Conservation (phyloP, 495 filamentous ascomycete species). For the Ramalina intermedia region DNA sequence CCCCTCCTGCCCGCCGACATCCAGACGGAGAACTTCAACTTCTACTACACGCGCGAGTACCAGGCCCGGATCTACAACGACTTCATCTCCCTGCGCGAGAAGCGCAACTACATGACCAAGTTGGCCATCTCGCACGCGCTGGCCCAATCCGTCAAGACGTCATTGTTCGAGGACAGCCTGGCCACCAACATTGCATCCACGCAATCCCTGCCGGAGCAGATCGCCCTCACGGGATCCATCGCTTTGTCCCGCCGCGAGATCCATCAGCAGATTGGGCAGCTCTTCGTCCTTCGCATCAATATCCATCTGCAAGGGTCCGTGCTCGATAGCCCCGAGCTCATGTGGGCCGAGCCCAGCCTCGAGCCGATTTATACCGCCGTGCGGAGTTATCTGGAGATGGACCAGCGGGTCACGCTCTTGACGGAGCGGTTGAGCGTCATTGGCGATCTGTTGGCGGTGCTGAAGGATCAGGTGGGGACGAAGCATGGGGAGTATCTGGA, state of each 20-base stretch:
- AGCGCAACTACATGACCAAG: conserved; percentile 94
- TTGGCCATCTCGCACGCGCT: conserved; percentile 91
- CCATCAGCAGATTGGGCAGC: conserved; percentile 96
- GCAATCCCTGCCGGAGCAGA: conserved; percentile 77
- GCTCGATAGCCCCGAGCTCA: conserved; percentile 91
- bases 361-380: conserved; percentile 94
- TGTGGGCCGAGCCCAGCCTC: conserved; percentile 95
- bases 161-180: conserved; percentile 90
- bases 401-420: conserved; percentile 79
- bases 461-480: conserved; percentile 92
- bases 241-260: conserved; percentile 70
- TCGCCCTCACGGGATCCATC: conserved; percentile 82
- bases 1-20: conserved; percentile 77
- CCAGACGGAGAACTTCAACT: conserved; percentile 96
- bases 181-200: conserved; percentile 81
- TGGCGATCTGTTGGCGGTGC: conserved; percentile 79
- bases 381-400: conserved; percentile 91
- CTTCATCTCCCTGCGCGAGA: conserved; percentile 86
- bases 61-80: conserved; percentile 98
- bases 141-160: conserved; percentile 94
- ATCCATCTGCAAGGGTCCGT: conserved; percentile 96
- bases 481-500: conserved; percentile 92
- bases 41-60: conserved; percentile 95
- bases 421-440: conserved; percentile 88
- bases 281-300: conserved; percentile 93